Percentiles rank a stretch among this genome's conserved stretches.
These are phyloP conservation scores for Veloporphyrellus conicus DNA, from an alignment of 1,284 basidiomycete species.

Conservation along the genomic window DNA sequence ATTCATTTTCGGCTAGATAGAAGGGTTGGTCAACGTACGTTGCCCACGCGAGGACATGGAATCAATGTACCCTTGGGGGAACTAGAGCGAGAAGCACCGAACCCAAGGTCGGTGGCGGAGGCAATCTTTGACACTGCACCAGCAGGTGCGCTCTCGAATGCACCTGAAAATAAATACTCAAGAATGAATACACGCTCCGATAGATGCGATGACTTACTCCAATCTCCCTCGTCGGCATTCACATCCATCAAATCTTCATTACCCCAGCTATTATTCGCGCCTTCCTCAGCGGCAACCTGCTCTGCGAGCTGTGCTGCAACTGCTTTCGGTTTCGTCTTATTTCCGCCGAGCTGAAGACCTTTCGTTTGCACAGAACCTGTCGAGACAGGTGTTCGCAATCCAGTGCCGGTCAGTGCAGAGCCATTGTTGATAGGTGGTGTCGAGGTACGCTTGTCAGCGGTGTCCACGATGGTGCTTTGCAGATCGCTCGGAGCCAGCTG, in stretches of 20 bases:
- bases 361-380: constrained; percentile 35
- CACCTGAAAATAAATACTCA: constrained; percentile 44
- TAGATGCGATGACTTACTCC: constrained; percentile 56
- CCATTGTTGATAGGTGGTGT: constrained; percentile 30
- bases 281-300: constrained; percentile 48
- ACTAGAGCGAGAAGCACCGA: constrained; percentile 15
- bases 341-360: constrained; percentile 68
- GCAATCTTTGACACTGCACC: constrained; percentile 27
- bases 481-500: constrained; percentile 70
- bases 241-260: constrained; percentile 83
- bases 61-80: constrained; percentile 17
- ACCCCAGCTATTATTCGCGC: constrained; percentile 60
- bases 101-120: constrained; percentile 20
- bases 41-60: not conserved
- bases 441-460: constrained; percentile 38
- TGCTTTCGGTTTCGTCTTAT: constrained; percentile 40
- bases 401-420: constrained; percentile 10
- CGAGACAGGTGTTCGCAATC: constrained; percentile 6
- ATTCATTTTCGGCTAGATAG: constrained; percentile 17
- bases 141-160: constrained; percentile 73
- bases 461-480: constrained; percentile 55
- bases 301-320: constrained; percentile 56
- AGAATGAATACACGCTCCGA: not conserved
- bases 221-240: constrained; percentile 86
- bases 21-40: not conserved